phyloP scores from a whole-genome alignment of 345 rosid species.

The Corymbia maculata region DNA sequence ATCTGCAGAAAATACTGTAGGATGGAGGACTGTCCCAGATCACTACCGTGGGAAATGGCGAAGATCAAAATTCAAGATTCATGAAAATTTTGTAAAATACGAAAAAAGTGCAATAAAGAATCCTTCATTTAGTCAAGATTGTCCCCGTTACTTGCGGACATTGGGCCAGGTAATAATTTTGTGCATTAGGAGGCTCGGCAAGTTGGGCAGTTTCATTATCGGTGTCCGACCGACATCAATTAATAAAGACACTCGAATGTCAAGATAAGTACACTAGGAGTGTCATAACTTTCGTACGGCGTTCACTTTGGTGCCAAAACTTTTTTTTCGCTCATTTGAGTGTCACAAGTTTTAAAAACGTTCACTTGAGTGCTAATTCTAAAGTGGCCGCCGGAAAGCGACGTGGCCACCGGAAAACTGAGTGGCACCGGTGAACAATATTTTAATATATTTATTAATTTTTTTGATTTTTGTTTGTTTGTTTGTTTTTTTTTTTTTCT shows the following conservation, averaged over 20 bases:
- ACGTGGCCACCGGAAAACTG: too few species aligned
- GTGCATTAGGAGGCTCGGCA: background rate
- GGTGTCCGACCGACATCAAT: background rate
- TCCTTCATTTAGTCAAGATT: background rate
- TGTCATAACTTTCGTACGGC: too few species aligned
- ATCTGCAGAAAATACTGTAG: background rate
- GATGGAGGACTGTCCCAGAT: background rate
- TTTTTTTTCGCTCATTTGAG: too few species aligned
- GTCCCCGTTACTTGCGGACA: background rate
- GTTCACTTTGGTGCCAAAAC: too few species aligned
- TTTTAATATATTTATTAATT: too few species aligned
- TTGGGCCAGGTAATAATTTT: background rate
- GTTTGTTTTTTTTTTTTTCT: too few species aligned
- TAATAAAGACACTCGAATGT: background rate
- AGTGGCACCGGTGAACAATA: too few species aligned
- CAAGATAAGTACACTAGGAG: too few species aligned
- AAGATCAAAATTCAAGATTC: background rate
- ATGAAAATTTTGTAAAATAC: background rate
- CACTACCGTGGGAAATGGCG: background rate
- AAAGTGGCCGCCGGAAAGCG: too few species aligned
- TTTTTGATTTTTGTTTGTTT: too few species aligned
- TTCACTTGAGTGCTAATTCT: too few species aligned
- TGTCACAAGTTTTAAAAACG: too few species aligned
- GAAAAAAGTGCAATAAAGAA: background rate
- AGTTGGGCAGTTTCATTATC: background rate